Evolutionary conservation across 352 stramenopile species (phyloP), one percentile per base, ranked within the genome.

Genomic region (Globisporangium nunn): DNA sequence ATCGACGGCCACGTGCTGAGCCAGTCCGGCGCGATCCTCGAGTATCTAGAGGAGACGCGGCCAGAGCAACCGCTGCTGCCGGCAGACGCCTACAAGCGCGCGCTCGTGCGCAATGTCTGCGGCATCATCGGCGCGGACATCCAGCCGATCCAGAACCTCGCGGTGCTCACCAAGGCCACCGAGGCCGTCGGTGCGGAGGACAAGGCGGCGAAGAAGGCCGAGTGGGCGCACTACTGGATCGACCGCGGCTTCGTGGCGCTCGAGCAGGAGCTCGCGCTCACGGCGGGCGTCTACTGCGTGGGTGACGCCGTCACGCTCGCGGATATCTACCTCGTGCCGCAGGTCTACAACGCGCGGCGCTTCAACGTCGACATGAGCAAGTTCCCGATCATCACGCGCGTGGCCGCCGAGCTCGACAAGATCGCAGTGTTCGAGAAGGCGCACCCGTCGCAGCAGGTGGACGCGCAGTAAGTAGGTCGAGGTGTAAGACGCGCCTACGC

Each of bases 1-100:
- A 95, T 92, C 60, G 80, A 90, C 29, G 75, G 74, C 46, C 68
- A 74, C 28, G 60, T 72, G 23, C 67, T 93, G 8, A 78, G 84
- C 37, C 92, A 98, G 64, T 96, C 83, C 0, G 61, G 87, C 37
- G 88, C 91, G 12, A 98, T 98, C 56, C 76, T 98, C 60, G 90
- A 98, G 63, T 98, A 97, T 64, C 64, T 98, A 12, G 91, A 98
- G 44, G 77, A 91, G 54, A 86, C 76, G 30, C 91, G 87, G 63
- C 70, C 86, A 1, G 60, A 80, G 58, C 66, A 73, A 33, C 66
- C 74, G 30, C 60, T 97, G 50, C 67, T 97, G 52, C 91, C 91
- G 5, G 61, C 59, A 14, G 81, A 96, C 59, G 62, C 71, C 8
- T 63, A 89, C 44, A 64, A 81, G 15, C 78, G 85, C 30, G 82